Base-by-base conservation (phyloP, 805 yeast genomes). In the Zygosaccharomyces lentus region DNA sequence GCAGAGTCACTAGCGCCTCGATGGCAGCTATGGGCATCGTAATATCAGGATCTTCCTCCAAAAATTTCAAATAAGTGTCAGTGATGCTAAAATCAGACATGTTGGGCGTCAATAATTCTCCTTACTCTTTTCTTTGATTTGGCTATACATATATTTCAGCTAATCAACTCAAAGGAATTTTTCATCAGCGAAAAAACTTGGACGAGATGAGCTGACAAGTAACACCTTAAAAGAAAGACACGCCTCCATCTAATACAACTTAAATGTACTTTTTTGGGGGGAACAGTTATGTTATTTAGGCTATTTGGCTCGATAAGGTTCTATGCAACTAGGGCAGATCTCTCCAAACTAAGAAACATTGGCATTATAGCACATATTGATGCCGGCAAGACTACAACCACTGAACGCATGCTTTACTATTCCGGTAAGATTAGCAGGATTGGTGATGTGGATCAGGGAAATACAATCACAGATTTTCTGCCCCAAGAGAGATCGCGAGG, bases 11-110 rank as follows among this genome's bases (percentile, higher is more conserved):
- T 37, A 93, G 72, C 9, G 96, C 81, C 70, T 93, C 98, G 59
- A 93, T 93, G 29, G 99, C 99, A 35, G 99, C 99, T 27, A 93
- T 87, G 1, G 99, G 99, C 97, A 90, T 93, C 5, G 99, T 90
- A 81, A 93, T 87, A 47, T 93, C 98, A n/a, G 87, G 75, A 68
- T 93, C 97, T 41, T 89, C 96, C 55, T 78, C 80, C 51, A 93
- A 73, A 64, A 87, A 89, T 62, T 78, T 77, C 47, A 87, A 74
- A 63, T 93, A 93, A 0, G 91, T 80, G 56, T 79, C 74, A 37
- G 83, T 88, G 55, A 93, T 88, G 65, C 90, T 95, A 62, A 93
- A 89, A 26, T 70, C 74, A 1, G 65, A 37, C 67, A 54, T 54
- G 27, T 8, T 17, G 34, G 10, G 23, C 7, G 16, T 13, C 8